Base-by-base conservation (phyloP, 1,284 basidiomycete species). In the Microbotryomycetes sp. region DNA sequence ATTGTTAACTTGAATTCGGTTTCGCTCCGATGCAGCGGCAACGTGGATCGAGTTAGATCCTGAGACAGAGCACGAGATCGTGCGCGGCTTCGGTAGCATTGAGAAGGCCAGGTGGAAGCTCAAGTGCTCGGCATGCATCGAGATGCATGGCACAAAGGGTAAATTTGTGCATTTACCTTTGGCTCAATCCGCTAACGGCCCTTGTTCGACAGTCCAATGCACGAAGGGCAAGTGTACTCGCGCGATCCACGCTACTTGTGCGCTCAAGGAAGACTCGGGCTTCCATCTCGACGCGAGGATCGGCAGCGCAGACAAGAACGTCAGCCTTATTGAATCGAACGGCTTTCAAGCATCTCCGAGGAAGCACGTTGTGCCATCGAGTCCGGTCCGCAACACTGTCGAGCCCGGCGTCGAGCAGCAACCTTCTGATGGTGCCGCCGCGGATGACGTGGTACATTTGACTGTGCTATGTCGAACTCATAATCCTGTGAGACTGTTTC, bases 181-280 rank as follows among this genome's bases (percentile, higher is more conserved):
- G 21, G 11, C 18, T 24, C 45, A 3, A 4, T 23, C 18, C 55
- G n/a, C 23, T 29, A n/a, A 18, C 24, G 27, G 5, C 23, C 7
- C 21, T 29, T 18, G 35, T 4, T 30, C 23, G 15, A 49, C 57
- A 67, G 71, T 73, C 13, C 72, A 73, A 69, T 73, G 73, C 55
- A 73, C 71, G 4, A 70, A 67, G 50, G 65, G 64, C 31, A 73
- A 72, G 60, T 74, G 94, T 73, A 81, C 88, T 1, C 89, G 89
- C 70, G 90, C 94, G 0, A 96, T 89, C 76, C 94, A 98, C 73
- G 86, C 96, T 28, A 88, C 86, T 2, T 98, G 94, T 74, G 94
- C 94, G 0, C 78, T 79, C 50, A 52, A 62, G 28, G 81, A 83
- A 26, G 82, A 82, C 0, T 75, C 75, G 5, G 78, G 83, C 13